Evolutionary conservation across 257 asterid genomes (phyloP), one percentile per base, ranked within the genome.

Genomic region (Solanum pimpinellifolium): DNA sequence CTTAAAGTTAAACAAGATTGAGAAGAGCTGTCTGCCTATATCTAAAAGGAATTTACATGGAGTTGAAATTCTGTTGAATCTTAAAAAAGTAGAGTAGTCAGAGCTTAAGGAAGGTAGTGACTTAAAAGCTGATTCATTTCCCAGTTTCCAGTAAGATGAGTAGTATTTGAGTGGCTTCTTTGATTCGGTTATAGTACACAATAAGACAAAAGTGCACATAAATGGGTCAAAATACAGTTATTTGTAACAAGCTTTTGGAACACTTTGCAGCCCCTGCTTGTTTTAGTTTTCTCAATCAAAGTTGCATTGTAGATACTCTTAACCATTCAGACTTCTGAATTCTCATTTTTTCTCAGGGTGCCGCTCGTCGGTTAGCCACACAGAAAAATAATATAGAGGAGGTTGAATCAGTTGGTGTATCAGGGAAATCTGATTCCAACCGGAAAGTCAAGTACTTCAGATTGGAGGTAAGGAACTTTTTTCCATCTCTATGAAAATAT

Each of bases 321-420:
- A 37, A 33, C 23, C 46, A 73, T 75, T 74, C 33, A 86, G 25
- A 49, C 20, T 49, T 74, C 52, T 44, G 16, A 41, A 35, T 69
- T 81, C 68, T 66, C 60, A 20, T 83, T 42, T 84, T 29, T 49
- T 9, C 12, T 59, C 91, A 97, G 99, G 99, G 98, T 88, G 99
- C 99, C 77, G 99, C 98, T 89, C 95, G 98, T 35, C 98, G 98
- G 76, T 89, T 96, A 88, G 88, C 92, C 75, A 93, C 98, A 18
- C 99, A 97, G 86, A 94, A 92, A 39, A 93, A 94, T 93, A 88
- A 90, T 86, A 78, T 95, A 65, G 98, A 97, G 91, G 94, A 94
- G 87, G 97, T 97, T 88, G 99, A 97, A 89, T 97, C 99, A 52
- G 95, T 95, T 89, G 99, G 99, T 85, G 98, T 74, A 89, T 93